Conservation (phyloP, 2,329 filamentous ascomycete species). For the Diaporthe capsici region DNA sequence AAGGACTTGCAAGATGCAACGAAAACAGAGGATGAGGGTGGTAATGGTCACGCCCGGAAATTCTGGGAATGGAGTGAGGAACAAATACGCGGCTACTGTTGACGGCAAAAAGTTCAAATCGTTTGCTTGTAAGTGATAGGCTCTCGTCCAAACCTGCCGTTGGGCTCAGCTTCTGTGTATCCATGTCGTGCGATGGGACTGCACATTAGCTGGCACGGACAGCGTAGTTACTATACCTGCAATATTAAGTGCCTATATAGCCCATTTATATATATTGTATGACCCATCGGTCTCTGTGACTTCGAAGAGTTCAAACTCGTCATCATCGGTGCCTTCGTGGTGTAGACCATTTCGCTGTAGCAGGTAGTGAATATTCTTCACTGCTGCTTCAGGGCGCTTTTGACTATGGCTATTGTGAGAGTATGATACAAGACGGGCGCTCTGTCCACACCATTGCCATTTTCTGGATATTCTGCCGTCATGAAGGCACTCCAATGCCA, state of each 20-base stretch:
- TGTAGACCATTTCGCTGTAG: background rate
- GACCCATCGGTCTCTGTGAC: background rate
- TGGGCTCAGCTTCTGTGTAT: background rate
- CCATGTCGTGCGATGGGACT: background rate
- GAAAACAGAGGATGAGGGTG: constrained; percentile 53
- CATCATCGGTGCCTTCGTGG: background rate
- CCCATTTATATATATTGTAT: background rate
- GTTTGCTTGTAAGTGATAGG: background rate
- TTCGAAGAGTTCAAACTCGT: background rate
- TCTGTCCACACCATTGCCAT: background rate
- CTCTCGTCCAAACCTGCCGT: background rate
- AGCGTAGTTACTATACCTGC: background rate
- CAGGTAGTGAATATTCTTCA: background rate
- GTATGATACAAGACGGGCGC: background rate
- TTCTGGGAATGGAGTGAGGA: constrained; percentile 59
- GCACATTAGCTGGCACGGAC: background rate
- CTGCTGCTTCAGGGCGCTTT: background rate
- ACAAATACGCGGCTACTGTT: constrained; percentile 48
- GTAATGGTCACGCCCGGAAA: constrained; percentile 51
- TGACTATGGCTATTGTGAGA: background rate
- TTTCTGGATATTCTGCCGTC: background rate
- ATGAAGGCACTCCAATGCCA: background rate
- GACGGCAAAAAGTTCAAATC: background rate
- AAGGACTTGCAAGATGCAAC: constrained; percentile 49
- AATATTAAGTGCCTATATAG: background rate